Evolutionary conservation across 352 stramenopile species (phyloP).

Genomic region (Phytophthora vignae): DNA sequence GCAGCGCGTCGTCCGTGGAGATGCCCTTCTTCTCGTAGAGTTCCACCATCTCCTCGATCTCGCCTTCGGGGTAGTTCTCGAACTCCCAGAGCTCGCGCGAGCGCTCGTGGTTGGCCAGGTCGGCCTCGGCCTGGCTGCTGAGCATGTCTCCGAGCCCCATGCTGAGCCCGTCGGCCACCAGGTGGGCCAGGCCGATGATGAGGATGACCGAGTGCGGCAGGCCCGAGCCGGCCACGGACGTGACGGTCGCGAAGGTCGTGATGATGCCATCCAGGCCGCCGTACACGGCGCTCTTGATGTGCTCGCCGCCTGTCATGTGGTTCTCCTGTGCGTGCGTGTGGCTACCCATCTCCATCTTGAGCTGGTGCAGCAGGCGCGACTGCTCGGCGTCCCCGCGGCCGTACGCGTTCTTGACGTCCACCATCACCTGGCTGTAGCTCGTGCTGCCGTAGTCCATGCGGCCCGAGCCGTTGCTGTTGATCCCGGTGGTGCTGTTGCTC

Average conservation of each 20-base stretch:
- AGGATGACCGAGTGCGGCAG: conserved; percentile 92
- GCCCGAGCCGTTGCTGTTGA: conserved; percentile 34
- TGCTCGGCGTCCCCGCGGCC: conserved; percentile 54
- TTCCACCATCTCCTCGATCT: conserved; percentile 98
- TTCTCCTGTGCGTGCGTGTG: conserved; percentile 76
- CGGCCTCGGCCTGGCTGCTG: conserved; percentile 92
- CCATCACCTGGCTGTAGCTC: conserved; percentile 50
- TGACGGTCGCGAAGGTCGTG: conserved; percentile 96
- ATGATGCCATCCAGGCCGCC: conserved; percentile 97
- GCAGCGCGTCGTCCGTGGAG: conserved; percentile 87
- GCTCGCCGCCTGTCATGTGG: conserved; percentile 71
- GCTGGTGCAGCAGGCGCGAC: conserved; percentile 69
- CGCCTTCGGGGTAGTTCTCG: conserved; percentile 96
- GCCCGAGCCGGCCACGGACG: conserved; percentile 91
- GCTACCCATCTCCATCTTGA: conserved; percentile 67
- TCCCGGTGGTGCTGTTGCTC: conserved; percentile 18
- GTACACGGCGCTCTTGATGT: conserved; percentile 94
- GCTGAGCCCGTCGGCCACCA: conserved; percentile 94
- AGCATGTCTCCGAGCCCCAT: conserved; percentile 97
- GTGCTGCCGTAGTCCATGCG: conserved; percentile 61
- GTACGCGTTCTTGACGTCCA: conserved; percentile 67
- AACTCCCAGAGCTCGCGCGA: conserved; percentile 95
- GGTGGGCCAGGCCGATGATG: conserved; percentile 95
- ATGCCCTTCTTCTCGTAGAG: conserved; percentile 95
- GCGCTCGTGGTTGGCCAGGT: conserved; percentile 94